These are phyloP conservation scores for Chaetomiaceae sp. DNA, from an alignment of 2,329 filamentous ascomycete genomes.

Conservation along the genomic window DNA sequence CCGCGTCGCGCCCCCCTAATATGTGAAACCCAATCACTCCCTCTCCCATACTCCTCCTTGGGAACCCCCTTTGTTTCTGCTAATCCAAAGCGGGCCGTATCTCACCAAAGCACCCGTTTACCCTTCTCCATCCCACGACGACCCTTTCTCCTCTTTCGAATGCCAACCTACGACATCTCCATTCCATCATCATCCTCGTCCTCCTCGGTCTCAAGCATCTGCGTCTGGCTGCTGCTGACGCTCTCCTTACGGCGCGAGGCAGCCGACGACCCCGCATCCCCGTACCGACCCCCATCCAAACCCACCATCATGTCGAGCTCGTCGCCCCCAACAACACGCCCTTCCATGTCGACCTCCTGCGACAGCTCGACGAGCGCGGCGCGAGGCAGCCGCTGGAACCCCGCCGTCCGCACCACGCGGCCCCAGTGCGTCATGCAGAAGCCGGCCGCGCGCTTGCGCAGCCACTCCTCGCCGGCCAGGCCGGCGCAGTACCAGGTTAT, in stretches of 20 bases:
- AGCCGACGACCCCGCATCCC: constrained; percentile 37
- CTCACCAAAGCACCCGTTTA: not conserved
- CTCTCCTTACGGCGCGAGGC: constrained; percentile 52
- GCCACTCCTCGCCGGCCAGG: constrained; percentile 87
- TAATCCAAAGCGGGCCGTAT: not conserved
- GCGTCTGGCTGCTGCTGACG: constrained; percentile 55
- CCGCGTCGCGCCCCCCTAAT: no score
- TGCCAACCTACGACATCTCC: constrained; percentile 44
- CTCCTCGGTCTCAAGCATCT: constrained; percentile 55
- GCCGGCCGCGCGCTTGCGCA: constrained; percentile 78
- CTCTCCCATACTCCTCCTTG: not conserved
- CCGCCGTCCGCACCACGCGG: constrained; percentile 81
- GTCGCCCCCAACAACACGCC: constrained; percentile 83
- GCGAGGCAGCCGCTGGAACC: constrained; percentile 76
- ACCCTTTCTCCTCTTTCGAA: not conserved
- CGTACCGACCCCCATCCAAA: constrained; percentile 43
- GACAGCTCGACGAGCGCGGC: constrained; percentile 82
- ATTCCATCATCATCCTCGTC: constrained; percentile 59
- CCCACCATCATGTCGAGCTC: constrained; percentile 62
- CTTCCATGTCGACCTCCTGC: constrained; percentile 88
- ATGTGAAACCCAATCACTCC: not conserved
- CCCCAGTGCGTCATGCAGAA: constrained; percentile 96
- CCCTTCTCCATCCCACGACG: not conserved
- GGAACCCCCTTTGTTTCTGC: not conserved
- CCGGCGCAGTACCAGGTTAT: constrained; percentile 94